Evolutionary conservation across 352 stramenopile genomes (phyloP).

Genomic region (Hyaloperonospora brassicae): DNA sequence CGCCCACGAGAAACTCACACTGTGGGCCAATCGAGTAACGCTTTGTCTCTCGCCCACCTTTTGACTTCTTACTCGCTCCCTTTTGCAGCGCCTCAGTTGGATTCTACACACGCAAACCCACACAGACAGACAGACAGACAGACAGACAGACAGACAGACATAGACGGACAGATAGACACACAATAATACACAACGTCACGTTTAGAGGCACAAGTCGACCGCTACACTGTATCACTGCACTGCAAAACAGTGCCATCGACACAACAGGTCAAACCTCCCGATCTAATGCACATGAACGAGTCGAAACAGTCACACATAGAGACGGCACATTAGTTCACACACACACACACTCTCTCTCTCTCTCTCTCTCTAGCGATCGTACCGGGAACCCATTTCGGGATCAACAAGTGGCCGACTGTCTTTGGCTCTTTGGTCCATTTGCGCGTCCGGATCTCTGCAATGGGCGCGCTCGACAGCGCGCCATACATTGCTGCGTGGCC

Average conservation of each 20-base stretch:
- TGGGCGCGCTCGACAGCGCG: slow-evolving; percentile 35
- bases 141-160: no score
- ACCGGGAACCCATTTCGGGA: slow-evolving; percentile 73
- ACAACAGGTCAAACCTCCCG: slow-evolving; percentile 49
- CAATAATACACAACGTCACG: neutral
- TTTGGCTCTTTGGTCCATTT: slow-evolving; percentile 71
- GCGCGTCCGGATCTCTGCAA: slow-evolving; percentile 57
- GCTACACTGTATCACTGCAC: no score
- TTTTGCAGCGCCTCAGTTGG: slow-evolving; percentile 60
- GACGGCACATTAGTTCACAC: slow-evolving; percentile 9
- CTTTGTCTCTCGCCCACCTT: slow-evolving; percentile 30
- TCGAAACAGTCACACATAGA: slow-evolving; percentile 5
- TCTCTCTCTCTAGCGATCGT: neutral
- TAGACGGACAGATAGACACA: no score
- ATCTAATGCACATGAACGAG: no score
- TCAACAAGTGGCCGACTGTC: slow-evolving; percentile 59
- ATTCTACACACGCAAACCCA: slow-evolving; percentile 19
- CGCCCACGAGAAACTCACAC: no score
- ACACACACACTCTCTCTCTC: neutral
- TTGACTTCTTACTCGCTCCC: slow-evolving; percentile 60
- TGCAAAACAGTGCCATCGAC: no score
- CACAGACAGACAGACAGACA: neutral
- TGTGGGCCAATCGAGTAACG: no score
- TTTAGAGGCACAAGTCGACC: neutral
- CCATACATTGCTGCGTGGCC: slow-evolving; percentile 27